These are phyloP conservation scores for Aspergillus ustus DNA, from an alignment of 2,329 filamentous ascomycete species.

Conservation along the genomic window DNA sequence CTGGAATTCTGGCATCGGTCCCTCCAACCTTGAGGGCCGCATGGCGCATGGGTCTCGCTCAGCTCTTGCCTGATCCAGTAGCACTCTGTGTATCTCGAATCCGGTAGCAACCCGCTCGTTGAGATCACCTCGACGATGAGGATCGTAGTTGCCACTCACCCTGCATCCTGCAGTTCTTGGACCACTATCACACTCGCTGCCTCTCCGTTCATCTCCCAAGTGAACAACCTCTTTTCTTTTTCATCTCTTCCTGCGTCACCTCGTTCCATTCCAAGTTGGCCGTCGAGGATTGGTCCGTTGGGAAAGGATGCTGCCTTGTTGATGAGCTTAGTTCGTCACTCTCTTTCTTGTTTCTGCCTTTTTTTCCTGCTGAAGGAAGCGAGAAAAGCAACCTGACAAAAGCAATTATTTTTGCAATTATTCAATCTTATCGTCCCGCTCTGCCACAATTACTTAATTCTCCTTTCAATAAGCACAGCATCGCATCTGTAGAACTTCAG, in stretches of 20 bases:
- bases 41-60: neutral
- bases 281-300: slow-evolving; percentile 1
- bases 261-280: neutral
- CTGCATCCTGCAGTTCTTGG: slow-evolving; percentile 19
- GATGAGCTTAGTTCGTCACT: slow-evolving; percentile 18
- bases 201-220: neutral
- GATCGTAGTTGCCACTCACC: slow-evolving; percentile 4
- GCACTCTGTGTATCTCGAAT: neutral
- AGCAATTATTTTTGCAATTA: neutral
- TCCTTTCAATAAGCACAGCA: slow-evolving; percentile 7
- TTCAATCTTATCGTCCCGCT: slow-evolving; percentile 3
- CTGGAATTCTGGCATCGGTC: neutral
- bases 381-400: slow-evolving; percentile 3
- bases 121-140: neutral
- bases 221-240: neutral
- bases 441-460: slow-evolving; percentile 1
- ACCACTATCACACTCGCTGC: slow-evolving; percentile 18
- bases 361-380: neutral
- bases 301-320: neutral
- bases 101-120: slow-evolving; percentile 15
- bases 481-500: neutral
- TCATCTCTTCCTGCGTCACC: neutral
- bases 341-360: neutral
- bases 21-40: neutral
- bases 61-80: slow-evolving; percentile 7